Evolutionary conservation across 768 basidiomycete genomes (phyloP), one percentile per base, ranked within the genome.

Genomic region (Tephrocybe sp.): DNA sequence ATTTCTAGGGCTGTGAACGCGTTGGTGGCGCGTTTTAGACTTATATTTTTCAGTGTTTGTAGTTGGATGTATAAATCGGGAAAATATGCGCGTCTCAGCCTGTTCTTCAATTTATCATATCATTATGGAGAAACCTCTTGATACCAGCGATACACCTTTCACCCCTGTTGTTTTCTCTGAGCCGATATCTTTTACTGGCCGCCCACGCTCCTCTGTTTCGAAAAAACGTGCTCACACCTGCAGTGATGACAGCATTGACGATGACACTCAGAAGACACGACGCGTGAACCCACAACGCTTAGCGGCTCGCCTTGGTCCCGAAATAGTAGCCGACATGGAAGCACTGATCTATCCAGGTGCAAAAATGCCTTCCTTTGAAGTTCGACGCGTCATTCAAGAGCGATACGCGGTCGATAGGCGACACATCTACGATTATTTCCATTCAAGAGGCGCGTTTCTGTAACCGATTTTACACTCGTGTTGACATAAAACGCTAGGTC

Each of bases 381-480:
- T 84, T 46, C 78, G 87, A 50, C 85, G 84, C 56, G 84, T 82
- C 53, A 79, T 89, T 28, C 87, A 89, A 66, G 78, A 83, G 61
- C 79, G 83, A 40, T 86, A 86, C 64, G 73, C 72, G 53, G 83
- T 87, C 51, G 86, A 89, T 63, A 74, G 87, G 57, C 71, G 87
- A 57, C 86, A 87, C 58, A 82, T 89, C 56, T 89, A 89, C 62
- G 87, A 89, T 66, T 88, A 88, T 65, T 88, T 86, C 67, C 87
- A 88, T 66, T 77, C 76, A n/a, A 67, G 74, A 72, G 77, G 76
- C 72, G 44, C 33, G 40, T 36, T 8, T n/a, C 14, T 36, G 34
- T 17, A 30, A 11, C n/a, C 37, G 3, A 12, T 73, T 48, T 66
- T 4, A 15, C 8, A 21, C 25, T 42, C 17, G 11, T 18, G 28